Percentiles rank a stretch among this genome's conserved stretches.
Conservation (phyloP, 768 basidiomycete species). For the Grammothele lineata region DNA sequence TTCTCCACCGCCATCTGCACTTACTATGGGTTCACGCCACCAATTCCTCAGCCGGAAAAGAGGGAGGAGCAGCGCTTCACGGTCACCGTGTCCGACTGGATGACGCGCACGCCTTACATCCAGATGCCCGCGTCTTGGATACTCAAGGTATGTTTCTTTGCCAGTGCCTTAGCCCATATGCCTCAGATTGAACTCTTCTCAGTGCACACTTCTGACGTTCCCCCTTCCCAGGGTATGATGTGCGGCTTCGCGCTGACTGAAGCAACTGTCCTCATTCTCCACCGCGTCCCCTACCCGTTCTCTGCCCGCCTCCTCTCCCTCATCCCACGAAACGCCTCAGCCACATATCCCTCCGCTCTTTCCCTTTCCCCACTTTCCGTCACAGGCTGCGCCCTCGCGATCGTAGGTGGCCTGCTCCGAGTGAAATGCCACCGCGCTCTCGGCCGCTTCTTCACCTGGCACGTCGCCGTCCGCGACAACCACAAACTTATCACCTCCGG, state of each 20-base stretch:
- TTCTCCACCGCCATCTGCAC: background rate
- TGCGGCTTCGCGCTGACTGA: background rate
- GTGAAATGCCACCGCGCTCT: slow-evolving; percentile 3
- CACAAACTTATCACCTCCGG: slow-evolving; percentile 9
- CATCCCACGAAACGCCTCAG: background rate
- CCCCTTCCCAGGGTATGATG: background rate
- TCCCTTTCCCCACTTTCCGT: background rate
- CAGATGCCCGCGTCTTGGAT: too few species aligned
- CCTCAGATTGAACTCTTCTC: background rate
- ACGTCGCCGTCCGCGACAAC: slow-evolving; percentile 1
- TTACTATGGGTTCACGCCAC: background rate
- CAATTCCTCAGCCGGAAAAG: background rate
- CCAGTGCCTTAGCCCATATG: too few species aligned
- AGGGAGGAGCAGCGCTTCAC: background rate
- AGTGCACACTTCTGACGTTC: background rate
- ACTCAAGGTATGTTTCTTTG: background rate
- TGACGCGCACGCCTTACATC: background rate
- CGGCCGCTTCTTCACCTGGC: slow-evolving; percentile 6
- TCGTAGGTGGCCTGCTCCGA: slow-evolving; percentile 2
- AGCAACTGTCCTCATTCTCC: background rate
- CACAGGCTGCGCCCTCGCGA: slow-evolving; percentile 1
- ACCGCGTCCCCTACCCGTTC: background rate
- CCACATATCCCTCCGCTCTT: background rate
- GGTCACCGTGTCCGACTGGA: background rate
- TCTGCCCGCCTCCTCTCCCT: background rate